Evolutionary conservation across 352 stramenopile genomes (phyloP), one percentile per base, ranked within the genome.

Genomic region (Globisporangium canariense): DNA sequence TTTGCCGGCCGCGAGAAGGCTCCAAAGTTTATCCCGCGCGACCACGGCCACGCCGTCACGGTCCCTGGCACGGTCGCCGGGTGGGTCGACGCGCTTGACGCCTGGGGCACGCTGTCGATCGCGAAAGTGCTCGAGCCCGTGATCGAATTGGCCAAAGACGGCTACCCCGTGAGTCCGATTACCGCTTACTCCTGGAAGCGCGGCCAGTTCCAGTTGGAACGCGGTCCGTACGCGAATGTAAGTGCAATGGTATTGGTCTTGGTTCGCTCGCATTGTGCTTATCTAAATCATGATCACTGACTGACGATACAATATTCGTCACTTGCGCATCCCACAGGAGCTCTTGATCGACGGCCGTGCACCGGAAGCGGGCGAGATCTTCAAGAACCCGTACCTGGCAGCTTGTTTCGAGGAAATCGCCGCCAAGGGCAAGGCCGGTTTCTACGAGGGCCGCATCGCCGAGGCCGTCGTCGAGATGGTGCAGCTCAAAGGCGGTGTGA

Each of bases 41-140:
- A 70, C 45, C 81, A 93, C 54, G 82, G 83, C 45, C 84, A 93
- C 57, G 67, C 82, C 3, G 80, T 93, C 32, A 93, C 82, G 11
- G 81, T 99, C 18, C 97, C 97, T 4, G 97, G 97, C 20, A 88
- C 96, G 2, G 94, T 97, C 51, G 79, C 83, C 18, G 96, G 84
- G 28, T 99, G 96, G 93, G 79, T 93, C 46, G 95, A 98, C 76
- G 80, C 94, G 0, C 68, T 98, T 41, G 73, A 87, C 11, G 65
- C 71, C 4, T 98, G 90, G 71, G 95, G 96, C 11, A 84, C 81
- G 8, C 65, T 98, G 47, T 71, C 78, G 5, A 75, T 99, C 40
- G 69, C 69, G 11, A 54, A 98, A 60, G 71, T 99, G 11, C 75
- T 99, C 13, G 77, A 83, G 62, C 96, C 96, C 3, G 94, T 89